Evolutionary conservation across 371 early-diverging fungal genomes (phyloP), one percentile per base, ranked within the genome.

Genomic region (Rhizopus microsporus): DNA sequence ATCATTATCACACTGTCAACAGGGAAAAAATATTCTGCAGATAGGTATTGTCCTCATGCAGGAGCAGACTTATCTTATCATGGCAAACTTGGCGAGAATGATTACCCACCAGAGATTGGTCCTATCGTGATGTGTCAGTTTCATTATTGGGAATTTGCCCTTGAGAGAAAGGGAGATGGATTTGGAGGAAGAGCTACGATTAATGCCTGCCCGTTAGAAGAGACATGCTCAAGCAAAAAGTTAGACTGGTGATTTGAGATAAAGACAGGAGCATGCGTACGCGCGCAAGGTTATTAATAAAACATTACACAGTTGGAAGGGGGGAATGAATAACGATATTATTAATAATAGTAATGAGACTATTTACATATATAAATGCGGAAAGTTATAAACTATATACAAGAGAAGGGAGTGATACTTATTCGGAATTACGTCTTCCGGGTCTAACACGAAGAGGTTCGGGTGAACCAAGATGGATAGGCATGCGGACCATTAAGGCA

Each of bases 1-100:
- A 65, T 80, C 29, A 56, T 77, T 6, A 45, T 80, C 9, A 80
- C 80, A 12, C 65, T 80, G 13, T 65, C 71, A 4, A 62, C 68
- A 34, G 80, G 80, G 7, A 65, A 63, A 45, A 57, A 71, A 31
- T 77, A 68, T 35, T 61, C 69, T 15, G 69, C 77, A 4, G 77
- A 80, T 56, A 70, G 77, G 30, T 80, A 80, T 50, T 80, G 80
- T 54, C 77, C 80, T n/a, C 80, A 80, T 61, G 77, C 71, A n/a
- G 77, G 77, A 3, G 77, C 77, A 2, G 80, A 80, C 40, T 61
- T 80, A 13, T 59, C 70, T 15, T 67, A 58, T 50, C 67, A 68
- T 40, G 80, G 75, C 7, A 65, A 68, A 54, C 58, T 80, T 6
- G 63, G 62, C 10, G 73, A 75, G 52, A 59, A 69, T 37, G 77